Evolutionary conservation across 2,329 filamentous ascomycete genomes (phyloP).

Genomic region (Fusarium circinatum): DNA sequence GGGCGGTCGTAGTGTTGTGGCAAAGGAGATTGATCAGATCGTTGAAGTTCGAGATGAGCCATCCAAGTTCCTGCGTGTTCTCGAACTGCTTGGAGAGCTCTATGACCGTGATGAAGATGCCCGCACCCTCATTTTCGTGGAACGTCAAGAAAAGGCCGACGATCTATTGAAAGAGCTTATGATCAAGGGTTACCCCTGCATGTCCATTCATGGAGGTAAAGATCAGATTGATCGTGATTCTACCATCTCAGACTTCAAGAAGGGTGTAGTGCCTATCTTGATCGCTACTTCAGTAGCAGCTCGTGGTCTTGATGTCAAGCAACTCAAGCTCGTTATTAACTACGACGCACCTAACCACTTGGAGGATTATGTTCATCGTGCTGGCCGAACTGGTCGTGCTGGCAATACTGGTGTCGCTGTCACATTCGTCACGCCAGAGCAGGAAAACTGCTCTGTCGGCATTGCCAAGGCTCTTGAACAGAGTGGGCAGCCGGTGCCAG

Average conservation of each 20-base stretch:
- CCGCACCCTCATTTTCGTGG: slow-evolving; percentile 89
- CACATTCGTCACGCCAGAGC: slow-evolving; percentile 90
- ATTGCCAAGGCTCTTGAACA: slow-evolving; percentile 93
- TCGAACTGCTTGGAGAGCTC: slow-evolving; percentile 87
- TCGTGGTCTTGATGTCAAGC: slow-evolving; percentile 94
- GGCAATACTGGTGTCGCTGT: slow-evolving; percentile 95
- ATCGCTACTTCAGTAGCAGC: slow-evolving; percentile 96
- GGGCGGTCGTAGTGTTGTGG: slow-evolving; percentile 87
- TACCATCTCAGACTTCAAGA: slow-evolving; percentile 93
- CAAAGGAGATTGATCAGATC: slow-evolving; percentile 91
- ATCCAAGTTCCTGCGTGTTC: slow-evolving; percentile 83
- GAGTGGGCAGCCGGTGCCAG: slow-evolving; percentile 85
- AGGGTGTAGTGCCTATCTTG: slow-evolving; percentile 86
- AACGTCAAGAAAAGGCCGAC: slow-evolving; percentile 90
- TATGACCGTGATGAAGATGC: slow-evolving; percentile 91
- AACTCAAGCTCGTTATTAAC: slow-evolving; percentile 94
- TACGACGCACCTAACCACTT: slow-evolving; percentile 94
- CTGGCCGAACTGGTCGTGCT: slow-evolving; percentile 91
- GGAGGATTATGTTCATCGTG: slow-evolving; percentile 96
- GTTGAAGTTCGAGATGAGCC: slow-evolving; percentile 87
- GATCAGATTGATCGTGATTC: slow-evolving; percentile 94
- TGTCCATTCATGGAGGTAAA: slow-evolving; percentile 94
- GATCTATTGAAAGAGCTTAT: slow-evolving; percentile 80
- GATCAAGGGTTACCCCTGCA: slow-evolving; percentile 87
- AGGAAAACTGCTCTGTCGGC: slow-evolving; percentile 89